Conservation (phyloP, 2,329 filamentous ascomycete species). For the Didymella lethalis region DNA sequence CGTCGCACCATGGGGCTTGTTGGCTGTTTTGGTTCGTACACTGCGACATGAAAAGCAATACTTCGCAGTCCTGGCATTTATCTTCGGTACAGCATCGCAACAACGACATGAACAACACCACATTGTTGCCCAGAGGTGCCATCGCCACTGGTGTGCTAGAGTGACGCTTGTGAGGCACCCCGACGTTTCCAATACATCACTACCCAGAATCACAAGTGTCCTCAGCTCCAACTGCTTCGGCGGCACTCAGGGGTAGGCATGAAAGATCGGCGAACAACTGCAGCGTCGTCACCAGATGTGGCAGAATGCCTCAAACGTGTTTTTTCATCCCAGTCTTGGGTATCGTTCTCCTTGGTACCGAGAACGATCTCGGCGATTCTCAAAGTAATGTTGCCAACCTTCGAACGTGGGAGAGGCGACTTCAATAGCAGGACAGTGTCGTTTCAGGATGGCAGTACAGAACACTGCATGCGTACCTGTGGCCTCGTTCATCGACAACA, state of each 20-base stretch:
- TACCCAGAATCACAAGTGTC: background rate
- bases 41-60: constrained; percentile 16
- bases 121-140: background rate
- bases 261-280: background rate
- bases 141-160: background rate
- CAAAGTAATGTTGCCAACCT: background rate
- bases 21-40: constrained; percentile 9
- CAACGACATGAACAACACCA: background rate
- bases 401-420: background rate
- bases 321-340: background rate
- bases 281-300: background rate
- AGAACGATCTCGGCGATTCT: background rate
- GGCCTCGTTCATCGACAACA: background rate
- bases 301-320: background rate
- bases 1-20: constrained; percentile 15
- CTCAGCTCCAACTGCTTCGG: background rate
- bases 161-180: background rate
- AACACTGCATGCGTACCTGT: background rate
- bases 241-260: background rate
- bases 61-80: background rate
- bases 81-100: background rate
- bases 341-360: background rate
- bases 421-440: background rate
- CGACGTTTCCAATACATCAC: background rate
- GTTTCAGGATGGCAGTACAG: background rate